Conservation (phyloP, 2,329 filamentous ascomycete species). For the Clarireedia monteithiana region DNA sequence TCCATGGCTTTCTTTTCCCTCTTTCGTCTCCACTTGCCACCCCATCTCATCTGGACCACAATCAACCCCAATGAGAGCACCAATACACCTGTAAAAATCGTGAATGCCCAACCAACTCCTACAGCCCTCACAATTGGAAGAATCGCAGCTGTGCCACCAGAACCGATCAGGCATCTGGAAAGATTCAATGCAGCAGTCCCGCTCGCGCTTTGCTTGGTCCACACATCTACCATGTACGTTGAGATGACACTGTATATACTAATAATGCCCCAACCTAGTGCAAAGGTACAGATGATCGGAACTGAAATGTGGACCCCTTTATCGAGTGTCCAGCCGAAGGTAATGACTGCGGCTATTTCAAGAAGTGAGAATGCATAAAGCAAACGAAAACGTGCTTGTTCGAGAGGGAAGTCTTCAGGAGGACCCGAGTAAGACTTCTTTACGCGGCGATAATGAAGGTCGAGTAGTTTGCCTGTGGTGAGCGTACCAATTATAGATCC, state of each 20-base stretch:
- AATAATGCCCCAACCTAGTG: conserved; percentile 30
- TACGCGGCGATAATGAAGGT: conserved; percentile 56
- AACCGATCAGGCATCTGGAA: conserved; percentile 30
- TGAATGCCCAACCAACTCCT: conserved; percentile 23
- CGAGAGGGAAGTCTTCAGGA: conserved; percentile 34
- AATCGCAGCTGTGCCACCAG: conserved; percentile 26
- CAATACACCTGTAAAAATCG: conserved; percentile 25
- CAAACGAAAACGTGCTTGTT: conserved; percentile 30
- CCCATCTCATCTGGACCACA: conserved; percentile 27
- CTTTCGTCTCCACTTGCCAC: conserved; percentile 35
- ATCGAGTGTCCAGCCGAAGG: conserved; percentile 32
- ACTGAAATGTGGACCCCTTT: conserved; percentile 28
- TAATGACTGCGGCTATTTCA: conserved; percentile 30
- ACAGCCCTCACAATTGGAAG: conserved; percentile 23
- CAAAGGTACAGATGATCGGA: conserved; percentile 28
- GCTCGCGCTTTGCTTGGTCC: conserved; percentile 27
- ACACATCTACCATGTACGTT: conserved; percentile 31
- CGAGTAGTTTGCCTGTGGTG: conserved; percentile 47
- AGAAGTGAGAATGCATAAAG: conserved; percentile 30
- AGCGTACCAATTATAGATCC: conserved; percentile 40
- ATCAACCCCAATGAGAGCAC: conserved; percentile 33
- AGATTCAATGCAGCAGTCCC: conserved; percentile 32
- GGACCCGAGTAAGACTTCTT: conserved; percentile 7
- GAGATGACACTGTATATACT: conserved; percentile 29
- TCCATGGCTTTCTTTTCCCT: conserved; percentile 1